Base-by-base conservation (phyloP, 1,284 basidiomycete species). In the Pisolithus thermaeus region DNA sequence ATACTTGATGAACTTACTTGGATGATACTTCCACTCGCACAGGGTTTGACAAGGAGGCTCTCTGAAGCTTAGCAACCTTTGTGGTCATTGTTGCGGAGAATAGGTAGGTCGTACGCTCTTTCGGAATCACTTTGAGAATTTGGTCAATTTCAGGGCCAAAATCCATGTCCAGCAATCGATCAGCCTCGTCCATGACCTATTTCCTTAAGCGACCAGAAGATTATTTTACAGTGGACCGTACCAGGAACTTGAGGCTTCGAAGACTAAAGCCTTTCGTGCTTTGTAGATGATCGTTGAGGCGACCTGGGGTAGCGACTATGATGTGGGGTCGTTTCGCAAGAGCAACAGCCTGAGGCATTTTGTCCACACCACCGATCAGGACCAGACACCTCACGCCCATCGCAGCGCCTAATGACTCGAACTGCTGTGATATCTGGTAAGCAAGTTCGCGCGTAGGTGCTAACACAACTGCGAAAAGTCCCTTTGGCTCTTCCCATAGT, bases 1-100 rank as follows among this genome's bases (percentile, higher is more conserved):
- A 20, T 23, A 14, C 30, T 44, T 35, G 11, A 22, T 38, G 30
- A 11, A 70, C 86, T 60, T 65, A 93, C 90, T 97, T 98, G 61
- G 90, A 83, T 37, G 86, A 92, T 2, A 97, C 93, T 70, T 99
- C 94, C 6, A 99, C 86, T 57, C 92, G 81, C n/a, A 97, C 84
- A 7, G 97, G 97, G 66, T 97, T 97, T 49, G 84, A 83, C 62
- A 99, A 76, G 75, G 90, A 93, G n/a, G 97, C 96, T 51, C 97
- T 77, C 68, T 99, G 96, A 7, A 99, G 77, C 70, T 99, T 98
- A 23, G 92, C 94, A 9, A 99, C 94, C 71, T 98, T 99, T 22
- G 93, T 97, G 2, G 96, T 97, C 95, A 99, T 99, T 16, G 97
- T 99, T 1, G 97, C 97, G 14, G 94, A 97, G 76, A 97, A 99